These are phyloP conservation scores for Sphagnum contortum DNA, from an alignment of 225 moss, liverwort and hornwort genomes.

Conservation along the genomic window DNA sequence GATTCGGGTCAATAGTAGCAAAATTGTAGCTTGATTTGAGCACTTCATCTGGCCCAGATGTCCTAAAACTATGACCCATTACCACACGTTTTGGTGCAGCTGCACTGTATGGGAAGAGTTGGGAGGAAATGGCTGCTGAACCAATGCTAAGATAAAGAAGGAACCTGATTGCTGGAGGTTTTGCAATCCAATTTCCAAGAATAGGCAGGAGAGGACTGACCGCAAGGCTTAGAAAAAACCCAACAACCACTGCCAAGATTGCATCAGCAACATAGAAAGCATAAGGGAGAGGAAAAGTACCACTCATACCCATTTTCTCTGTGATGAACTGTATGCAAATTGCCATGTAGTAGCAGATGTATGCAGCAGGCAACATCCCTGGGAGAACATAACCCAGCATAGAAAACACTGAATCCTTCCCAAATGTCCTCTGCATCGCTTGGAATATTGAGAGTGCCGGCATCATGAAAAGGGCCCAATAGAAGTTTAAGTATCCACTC, in stretches of 20 bases:
- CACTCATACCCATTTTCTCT: slow-evolving; percentile 96
- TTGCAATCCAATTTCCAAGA: slow-evolving; percentile 66
- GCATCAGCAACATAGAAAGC: slow-evolving; percentile 78
- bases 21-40: slow-evolving; percentile 58
- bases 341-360: slow-evolving; percentile 78
- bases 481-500: slow-evolving; percentile 85
- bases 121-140: slow-evolving; percentile 70
- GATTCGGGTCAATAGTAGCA: slow-evolving; percentile 84
- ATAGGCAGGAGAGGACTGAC: slow-evolving; percentile 71
- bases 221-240: slow-evolving; percentile 40
- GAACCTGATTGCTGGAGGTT: slow-evolving; percentile 63
- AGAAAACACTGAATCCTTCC: slow-evolving; percentile 62
- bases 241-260: slow-evolving; percentile 65
- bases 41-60: slow-evolving; percentile 54
- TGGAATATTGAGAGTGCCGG: slow-evolving; percentile 60
- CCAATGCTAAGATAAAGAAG: slow-evolving; percentile 77
- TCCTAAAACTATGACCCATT: slow-evolving; percentile 60
- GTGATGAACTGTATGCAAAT: slow-evolving; percentile 67
- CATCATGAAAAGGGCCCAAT: slow-evolving; percentile 75
- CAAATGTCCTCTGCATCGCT: slow-evolving; percentile 47
- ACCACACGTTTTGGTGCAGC: slow-evolving; percentile 74
- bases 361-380: slow-evolving; percentile 68
- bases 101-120: slow-evolving; percentile 72
- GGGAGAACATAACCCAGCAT: slow-evolving; percentile 61
- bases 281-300: slow-evolving; percentile 65